Evolutionary conservation across 805 yeast species (phyloP).

Genomic region (Pichia gijzeniarum): DNA sequence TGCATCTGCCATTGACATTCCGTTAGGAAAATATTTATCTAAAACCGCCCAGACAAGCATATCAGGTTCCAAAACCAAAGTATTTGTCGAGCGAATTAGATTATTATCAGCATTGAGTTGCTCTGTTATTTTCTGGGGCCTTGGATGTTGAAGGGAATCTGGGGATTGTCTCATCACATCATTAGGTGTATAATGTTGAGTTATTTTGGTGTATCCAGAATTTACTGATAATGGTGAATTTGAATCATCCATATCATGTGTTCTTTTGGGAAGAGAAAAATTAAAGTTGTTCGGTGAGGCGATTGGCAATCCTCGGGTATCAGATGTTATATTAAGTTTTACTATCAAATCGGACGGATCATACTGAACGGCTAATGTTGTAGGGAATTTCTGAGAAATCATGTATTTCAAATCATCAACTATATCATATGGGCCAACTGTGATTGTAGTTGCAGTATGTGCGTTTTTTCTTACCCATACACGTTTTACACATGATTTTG

Average conservation of each 20-base stretch:
- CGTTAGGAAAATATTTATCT: constrained; percentile 57
- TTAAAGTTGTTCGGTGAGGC: neutral
- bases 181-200: constrained; percentile 16
- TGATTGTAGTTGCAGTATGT: constrained; percentile 64
- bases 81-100: neutral
- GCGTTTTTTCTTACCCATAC: constrained; percentile 49
- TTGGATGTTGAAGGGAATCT: neutral
- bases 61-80: constrained; percentile 48
- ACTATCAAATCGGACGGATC: constrained; percentile 65
- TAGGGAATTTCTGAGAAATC: constrained; percentile 59
- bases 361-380: constrained; percentile 49
- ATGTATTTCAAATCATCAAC: constrained; percentile 76
- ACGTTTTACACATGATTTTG: constrained; percentile 21
- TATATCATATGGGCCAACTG: constrained; percentile 54
- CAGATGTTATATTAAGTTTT: constrained; percentile 20
- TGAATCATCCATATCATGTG: neutral
- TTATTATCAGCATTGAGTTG: no score
- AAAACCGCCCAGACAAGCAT: constrained; percentile 49
- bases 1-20: constrained; percentile 63
- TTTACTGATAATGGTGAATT: neutral
- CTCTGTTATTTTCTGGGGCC: no score
- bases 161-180: neutral
- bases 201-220: constrained; percentile 5
- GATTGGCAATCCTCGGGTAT: neutral
- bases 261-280: neutral